phyloP scores from a whole-genome alignment of 75 land plant genomes.

The Azolla pinnata region DNA sequence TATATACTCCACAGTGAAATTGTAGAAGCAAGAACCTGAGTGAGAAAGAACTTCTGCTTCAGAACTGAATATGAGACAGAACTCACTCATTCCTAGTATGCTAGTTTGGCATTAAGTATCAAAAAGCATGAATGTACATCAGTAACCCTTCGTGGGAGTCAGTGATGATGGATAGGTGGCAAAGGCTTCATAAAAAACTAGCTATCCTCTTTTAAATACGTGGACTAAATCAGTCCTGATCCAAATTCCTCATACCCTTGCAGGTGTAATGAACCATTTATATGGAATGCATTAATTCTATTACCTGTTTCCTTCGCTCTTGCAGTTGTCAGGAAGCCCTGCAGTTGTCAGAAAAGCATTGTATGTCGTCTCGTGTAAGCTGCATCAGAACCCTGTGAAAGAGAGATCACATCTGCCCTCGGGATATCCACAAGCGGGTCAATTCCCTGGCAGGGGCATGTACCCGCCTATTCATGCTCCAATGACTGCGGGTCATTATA shows the following conservation, averaged over 20 bases:
- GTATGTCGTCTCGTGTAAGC: slow-evolving; percentile 50
- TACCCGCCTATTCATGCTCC: slow-evolving; percentile 29
- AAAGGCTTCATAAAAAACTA: too few relatives aligned
- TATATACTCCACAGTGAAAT: too few relatives aligned
- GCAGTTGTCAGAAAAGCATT: slow-evolving; percentile 64
- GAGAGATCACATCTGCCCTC: slow-evolving; percentile 47
- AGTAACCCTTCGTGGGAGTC: too few relatives aligned
- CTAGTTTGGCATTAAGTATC: too few relatives aligned
- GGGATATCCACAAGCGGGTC: slow-evolving; percentile 34
- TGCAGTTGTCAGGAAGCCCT: slow-evolving; percentile 60
- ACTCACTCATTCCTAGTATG: too few relatives aligned
- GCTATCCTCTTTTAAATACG: too few relatives aligned
- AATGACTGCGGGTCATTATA: slow-evolving; percentile 26
- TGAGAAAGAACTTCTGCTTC: too few relatives aligned
- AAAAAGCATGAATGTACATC: too few relatives aligned
- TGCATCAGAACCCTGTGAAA: slow-evolving; percentile 73
- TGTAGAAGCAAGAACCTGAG: too few relatives aligned
- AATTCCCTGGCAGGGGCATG: slow-evolving; percentile 22
- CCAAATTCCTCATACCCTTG: background rate
- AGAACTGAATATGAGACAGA: too few relatives aligned
- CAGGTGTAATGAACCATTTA: background rate
- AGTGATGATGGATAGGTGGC: too few relatives aligned
- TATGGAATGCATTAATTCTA: background rate
- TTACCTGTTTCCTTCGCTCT: background rate
- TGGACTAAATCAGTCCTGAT: too few relatives aligned